Conservation (phyloP, 2,329 filamentous ascomycete species). For the Penicillium janthinellum region DNA sequence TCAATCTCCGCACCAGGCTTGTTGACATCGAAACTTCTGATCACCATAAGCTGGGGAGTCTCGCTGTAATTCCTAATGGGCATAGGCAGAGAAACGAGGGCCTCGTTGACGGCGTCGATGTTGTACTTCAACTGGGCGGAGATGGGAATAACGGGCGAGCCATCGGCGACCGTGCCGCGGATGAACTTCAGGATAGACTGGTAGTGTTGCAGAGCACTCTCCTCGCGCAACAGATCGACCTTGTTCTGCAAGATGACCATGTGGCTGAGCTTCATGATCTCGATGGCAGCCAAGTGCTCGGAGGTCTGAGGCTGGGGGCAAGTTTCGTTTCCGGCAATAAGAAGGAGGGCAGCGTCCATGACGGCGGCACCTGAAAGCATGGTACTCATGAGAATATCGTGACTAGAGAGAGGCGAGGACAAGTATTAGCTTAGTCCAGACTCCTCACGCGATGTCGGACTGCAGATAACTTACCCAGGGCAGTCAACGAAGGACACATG, state of each 20-base stretch:
- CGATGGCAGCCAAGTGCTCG: slow-evolving; percentile 97
- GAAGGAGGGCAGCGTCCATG: slow-evolving; percentile 96
- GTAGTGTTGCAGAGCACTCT: slow-evolving; percentile 90
- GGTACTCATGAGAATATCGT: slow-evolving; percentile 99
- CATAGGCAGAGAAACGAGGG: slow-evolving; percentile 92
- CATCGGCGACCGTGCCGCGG: slow-evolving; percentile 92
- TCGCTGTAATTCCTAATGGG: slow-evolving; percentile 87
- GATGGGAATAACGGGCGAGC: slow-evolving; percentile 93
- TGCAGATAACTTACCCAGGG: slow-evolving; percentile 50
- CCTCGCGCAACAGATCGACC: slow-evolving; percentile 97
- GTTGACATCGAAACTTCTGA: slow-evolving; percentile 99
- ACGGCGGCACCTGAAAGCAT: slow-evolving; percentile 99
- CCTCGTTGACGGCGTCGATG: slow-evolving; percentile 96
- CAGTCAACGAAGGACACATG: slow-evolving; percentile 98
- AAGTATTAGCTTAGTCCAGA: not conserved
- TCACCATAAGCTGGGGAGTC: slow-evolving; percentile 98
- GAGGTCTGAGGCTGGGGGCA: slow-evolving; percentile 98
- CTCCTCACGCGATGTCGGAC: too few relatives aligned
- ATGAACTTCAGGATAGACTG: slow-evolving; percentile 99
- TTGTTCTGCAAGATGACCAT: slow-evolving; percentile 99
- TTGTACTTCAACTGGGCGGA: slow-evolving; percentile 99
- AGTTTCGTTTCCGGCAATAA: slow-evolving; percentile 97
- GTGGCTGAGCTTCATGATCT: slow-evolving; percentile 99
- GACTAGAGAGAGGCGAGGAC: slow-evolving; percentile 55
- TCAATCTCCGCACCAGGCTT: slow-evolving; percentile 99